phyloP scores from a whole-genome alignment of 2,329 filamentous ascomycete species.

The Coniosporium tulheliwenetii region DNA sequence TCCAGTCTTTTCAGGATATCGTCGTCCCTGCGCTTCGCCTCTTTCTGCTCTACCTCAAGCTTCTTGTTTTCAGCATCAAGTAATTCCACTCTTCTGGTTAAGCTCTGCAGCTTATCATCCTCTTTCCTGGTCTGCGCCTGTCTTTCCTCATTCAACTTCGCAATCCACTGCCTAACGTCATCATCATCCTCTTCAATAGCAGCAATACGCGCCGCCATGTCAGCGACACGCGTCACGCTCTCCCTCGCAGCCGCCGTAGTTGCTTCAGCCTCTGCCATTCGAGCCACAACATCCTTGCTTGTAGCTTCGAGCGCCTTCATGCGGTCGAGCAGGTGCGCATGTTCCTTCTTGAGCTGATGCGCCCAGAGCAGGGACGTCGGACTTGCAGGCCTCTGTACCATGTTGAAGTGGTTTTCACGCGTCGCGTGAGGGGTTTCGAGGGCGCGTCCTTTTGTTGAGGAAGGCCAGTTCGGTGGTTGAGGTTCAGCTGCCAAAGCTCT shows the following conservation, averaged over 20 bases:
- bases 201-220: constrained; percentile 3
- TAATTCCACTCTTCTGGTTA: constrained; percentile 1
- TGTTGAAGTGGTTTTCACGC: constrained; percentile 1
- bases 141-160: constrained; percentile 6
- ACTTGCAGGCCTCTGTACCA: constrained; percentile 4
- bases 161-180: constrained; percentile 4
- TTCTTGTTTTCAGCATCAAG: background rate
- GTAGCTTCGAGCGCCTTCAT: constrained; percentile 19
- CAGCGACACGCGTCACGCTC: constrained; percentile 2
- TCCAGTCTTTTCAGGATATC: constrained; percentile 1
- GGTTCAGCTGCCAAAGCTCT: too few relatives aligned
- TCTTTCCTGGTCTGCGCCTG: constrained; percentile 1
- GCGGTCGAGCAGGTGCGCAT: constrained; percentile 17
- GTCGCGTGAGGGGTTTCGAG: constrained; percentile 2
- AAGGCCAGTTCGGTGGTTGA: too few relatives aligned
- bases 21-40: background rate
- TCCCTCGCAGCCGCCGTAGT: constrained; percentile 7
- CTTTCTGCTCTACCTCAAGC: constrained; percentile 1
- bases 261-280: constrained; percentile 11
- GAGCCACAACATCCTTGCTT: constrained; percentile 3
- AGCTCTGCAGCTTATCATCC: constrained; percentile 4
- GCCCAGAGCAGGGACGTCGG: constrained; percentile 21
- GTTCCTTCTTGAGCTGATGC: constrained; percentile 21
- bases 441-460: too few relatives aligned
- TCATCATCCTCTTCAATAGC: constrained; percentile 12